Percentiles rank a stretch among this genome's conserved stretches.
Evolutionary conservation across 805 yeast genomes (phyloP).

Genomic region (Teunomyces gatunensis): DNA sequence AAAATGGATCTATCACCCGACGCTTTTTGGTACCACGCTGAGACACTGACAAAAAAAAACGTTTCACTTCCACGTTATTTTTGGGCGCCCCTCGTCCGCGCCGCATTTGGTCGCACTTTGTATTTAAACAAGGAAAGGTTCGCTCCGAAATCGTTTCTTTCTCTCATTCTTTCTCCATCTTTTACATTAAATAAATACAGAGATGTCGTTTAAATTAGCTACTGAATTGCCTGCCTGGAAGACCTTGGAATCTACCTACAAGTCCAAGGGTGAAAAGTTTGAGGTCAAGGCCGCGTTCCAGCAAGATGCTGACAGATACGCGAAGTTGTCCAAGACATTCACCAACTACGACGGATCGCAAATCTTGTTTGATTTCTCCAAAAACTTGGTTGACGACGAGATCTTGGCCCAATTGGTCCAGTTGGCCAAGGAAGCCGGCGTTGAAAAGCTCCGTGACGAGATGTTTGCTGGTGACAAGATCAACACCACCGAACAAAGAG

Average conservation of each 20-base stretch:
- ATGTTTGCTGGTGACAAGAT: constrained; percentile 93
- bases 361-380: constrained; percentile 92
- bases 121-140: neutral
- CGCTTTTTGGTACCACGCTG: neutral
- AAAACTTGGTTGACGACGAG: constrained; percentile 88
- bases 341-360: constrained; percentile 82
- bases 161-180: neutral
- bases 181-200: neutral
- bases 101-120: neutral
- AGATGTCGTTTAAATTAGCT: constrained; percentile 43
- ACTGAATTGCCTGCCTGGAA: constrained; percentile 84
- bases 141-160: neutral
- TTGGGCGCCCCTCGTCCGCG: neutral
- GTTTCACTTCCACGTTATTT: neutral
- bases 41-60: neutral
- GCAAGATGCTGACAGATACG: constrained; percentile 71
- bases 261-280: constrained; percentile 64
- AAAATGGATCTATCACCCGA: neutral
- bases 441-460: constrained; percentile 81
- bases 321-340: constrained; percentile 73
- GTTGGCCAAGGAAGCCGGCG: constrained; percentile 87
- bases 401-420: constrained; percentile 63
- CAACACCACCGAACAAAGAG: constrained; percentile 94
- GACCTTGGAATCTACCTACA: constrained; percentile 67
- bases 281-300: constrained; percentile 76